These are phyloP conservation scores for Verticillium tricorpus DNA, from an alignment of 2,329 filamentous ascomycete species.

Conservation along the genomic window DNA sequence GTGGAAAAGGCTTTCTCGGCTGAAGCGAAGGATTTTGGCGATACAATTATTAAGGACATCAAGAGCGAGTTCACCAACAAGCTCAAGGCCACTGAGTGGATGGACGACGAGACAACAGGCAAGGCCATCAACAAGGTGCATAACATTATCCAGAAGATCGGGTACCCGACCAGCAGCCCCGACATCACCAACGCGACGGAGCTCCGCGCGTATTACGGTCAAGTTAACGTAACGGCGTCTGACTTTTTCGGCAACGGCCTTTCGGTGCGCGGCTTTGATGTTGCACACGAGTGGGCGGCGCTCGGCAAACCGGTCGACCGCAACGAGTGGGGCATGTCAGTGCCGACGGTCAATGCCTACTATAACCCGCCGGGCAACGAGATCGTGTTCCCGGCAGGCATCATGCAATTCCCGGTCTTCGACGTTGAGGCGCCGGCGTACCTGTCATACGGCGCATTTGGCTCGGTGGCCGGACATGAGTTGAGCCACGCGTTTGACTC, in stretches of 20 bases:
- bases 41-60: conserved; percentile 67
- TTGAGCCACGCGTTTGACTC: conserved; percentile 68
- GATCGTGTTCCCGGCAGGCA: conserved; percentile 65
- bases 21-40: conserved; percentile 61
- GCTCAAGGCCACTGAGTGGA: conserved; percentile 57
- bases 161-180: conserved; percentile 59
- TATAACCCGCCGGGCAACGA: conserved; percentile 62
- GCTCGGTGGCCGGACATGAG: conserved; percentile 63
- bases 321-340: conserved; percentile 56
- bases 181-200: conserved; percentile 54
- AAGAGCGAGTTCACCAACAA: conserved; percentile 61
- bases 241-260: conserved; percentile 56
- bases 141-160: conserved; percentile 65
- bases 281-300: conserved; percentile 48
- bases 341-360: conserved; percentile 61
- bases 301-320: conserved; percentile 57
- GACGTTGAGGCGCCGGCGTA: conserved; percentile 59
- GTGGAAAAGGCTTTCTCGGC: conserved; percentile 64
- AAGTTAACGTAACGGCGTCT: conserved; percentile 43
- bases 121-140: conserved; percentile 60
- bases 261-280: conserved; percentile 41
- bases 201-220: conserved; percentile 52
- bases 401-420: conserved; percentile 66
- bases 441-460: conserved; percentile 65
- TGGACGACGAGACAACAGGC: conserved; percentile 55